These are phyloP conservation scores for Penicillium fimorum DNA, from an alignment of 495 filamentous ascomycete genomes.

Conservation along the genomic window DNA sequence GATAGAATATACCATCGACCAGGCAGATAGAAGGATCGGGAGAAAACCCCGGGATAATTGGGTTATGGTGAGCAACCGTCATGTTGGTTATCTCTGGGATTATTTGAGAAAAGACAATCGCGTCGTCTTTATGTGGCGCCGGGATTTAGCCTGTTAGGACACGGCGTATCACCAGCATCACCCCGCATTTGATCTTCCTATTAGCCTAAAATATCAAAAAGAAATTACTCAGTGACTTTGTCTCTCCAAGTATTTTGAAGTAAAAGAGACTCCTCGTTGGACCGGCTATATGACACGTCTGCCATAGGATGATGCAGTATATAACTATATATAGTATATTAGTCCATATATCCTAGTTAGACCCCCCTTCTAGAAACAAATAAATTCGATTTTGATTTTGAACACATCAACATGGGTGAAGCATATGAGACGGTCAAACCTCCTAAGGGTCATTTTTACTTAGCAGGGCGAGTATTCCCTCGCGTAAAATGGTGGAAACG, in stretches of 20 bases:
- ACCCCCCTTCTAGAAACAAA: too few species aligned
- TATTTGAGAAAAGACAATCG: too few species aligned
- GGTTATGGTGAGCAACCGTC: constrained; percentile 1
- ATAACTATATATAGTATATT: background rate
- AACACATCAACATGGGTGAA: background rate
- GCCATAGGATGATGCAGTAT: background rate
- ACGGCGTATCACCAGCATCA: constrained; percentile 4
- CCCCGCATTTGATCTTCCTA: constrained; percentile 1
- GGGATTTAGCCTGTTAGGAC: constrained; percentile 7
- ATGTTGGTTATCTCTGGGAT: background rate
- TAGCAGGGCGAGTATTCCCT: constrained; percentile 26
- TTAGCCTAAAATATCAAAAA: background rate
- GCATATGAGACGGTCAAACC: constrained; percentile 12
- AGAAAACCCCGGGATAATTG: constrained; percentile 26
- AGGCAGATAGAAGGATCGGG: constrained; percentile 31
- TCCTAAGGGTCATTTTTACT: constrained; percentile 24
- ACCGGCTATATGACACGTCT: background rate
- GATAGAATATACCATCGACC: constrained; percentile 29
- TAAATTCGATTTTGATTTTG: too few species aligned
- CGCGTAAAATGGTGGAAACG: constrained; percentile 30
- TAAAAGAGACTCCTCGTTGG: background rate
- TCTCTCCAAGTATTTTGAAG: background rate
- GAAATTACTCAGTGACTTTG: too few species aligned
- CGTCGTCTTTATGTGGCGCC: constrained; percentile 2
- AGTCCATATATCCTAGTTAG: background rate